Percentiles rank a stretch among this genome's conserved stretches.
phyloP scores from a whole-genome alignment of 2,329 filamentous ascomycete species.

The Penicillium sp. region DNA sequence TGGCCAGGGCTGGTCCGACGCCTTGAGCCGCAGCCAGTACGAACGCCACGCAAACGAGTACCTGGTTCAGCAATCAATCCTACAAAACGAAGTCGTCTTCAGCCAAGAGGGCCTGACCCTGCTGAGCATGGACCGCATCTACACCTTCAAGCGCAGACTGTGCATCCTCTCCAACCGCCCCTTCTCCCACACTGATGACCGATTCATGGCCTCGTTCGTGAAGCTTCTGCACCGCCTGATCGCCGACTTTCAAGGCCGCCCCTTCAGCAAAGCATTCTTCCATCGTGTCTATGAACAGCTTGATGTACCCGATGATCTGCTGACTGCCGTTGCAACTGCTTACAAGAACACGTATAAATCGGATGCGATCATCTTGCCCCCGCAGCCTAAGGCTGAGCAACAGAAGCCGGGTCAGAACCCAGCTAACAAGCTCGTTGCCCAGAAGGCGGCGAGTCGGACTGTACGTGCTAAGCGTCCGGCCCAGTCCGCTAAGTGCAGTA shows the following conservation, averaged over 20 bases:
- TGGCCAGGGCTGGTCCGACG: conserved; percentile 37
- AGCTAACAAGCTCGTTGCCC: background rate
- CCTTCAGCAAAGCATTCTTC: conserved; percentile 43
- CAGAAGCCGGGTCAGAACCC: background rate
- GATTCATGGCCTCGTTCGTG: conserved; percentile 39
- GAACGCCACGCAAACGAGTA: conserved; percentile 38
- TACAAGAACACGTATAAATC: conserved; percentile 35
- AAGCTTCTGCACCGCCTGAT: conserved; percentile 40
- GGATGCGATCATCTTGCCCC: conserved; percentile 38
- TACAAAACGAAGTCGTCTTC: conserved; percentile 44
- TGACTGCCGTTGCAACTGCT: conserved; percentile 33
- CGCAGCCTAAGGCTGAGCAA: conserved; percentile 12
- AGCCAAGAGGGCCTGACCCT: conserved; percentile 43
- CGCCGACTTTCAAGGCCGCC: conserved; percentile 38
- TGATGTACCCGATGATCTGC: conserved; percentile 34
- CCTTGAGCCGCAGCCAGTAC: conserved; percentile 33
- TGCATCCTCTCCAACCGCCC: conserved; percentile 34
- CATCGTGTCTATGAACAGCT: conserved; percentile 42
- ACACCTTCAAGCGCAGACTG: conserved; percentile 42
- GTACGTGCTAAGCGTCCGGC: conserved; percentile 23
- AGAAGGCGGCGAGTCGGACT: conserved; percentile 21
- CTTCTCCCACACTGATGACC: conserved; percentile 26
- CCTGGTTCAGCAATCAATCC: conserved; percentile 40
- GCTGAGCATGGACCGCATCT: conserved; percentile 44
- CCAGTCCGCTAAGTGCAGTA: conserved; percentile 16